A percentile compares a stretch with the other conserved stretches of the same genome.
phyloP scores from a whole-genome alignment of 2,329 filamentous ascomycete genomes.

The Mollisiaceae sp. region DNA sequence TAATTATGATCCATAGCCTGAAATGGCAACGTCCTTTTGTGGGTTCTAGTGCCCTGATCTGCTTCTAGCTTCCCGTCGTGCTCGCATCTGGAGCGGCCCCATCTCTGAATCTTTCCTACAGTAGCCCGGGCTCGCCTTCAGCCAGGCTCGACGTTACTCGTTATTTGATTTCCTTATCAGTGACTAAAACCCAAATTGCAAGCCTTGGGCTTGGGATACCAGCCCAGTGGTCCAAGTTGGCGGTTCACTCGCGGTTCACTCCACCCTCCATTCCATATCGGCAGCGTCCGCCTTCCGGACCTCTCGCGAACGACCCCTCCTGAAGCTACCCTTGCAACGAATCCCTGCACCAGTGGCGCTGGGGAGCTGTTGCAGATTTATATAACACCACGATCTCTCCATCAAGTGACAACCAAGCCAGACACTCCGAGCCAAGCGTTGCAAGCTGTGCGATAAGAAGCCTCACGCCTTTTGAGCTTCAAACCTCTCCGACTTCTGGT shows the following conservation, averaged over 20 bases:
- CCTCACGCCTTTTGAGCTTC: constrained; percentile 6
- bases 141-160: background rate
- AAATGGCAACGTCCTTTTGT: background rate
- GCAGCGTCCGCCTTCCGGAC: constrained; percentile 36
- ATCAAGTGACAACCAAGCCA: constrained; percentile 18
- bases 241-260: constrained; percentile 26
- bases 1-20: background rate
- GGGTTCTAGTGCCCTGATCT: constrained; percentile 7
- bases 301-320: constrained; percentile 20
- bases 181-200: constrained; percentile 27
- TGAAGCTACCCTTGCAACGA: constrained; percentile 25
- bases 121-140: background rate
- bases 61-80: constrained; percentile 15
- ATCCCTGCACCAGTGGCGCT: constrained; percentile 30
- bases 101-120: constrained; percentile 7
- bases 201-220: constrained; percentile 14
- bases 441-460: constrained; percentile 12
- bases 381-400: constrained; percentile 26
- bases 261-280: constrained; percentile 30
- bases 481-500: constrained; percentile 2
- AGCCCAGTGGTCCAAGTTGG: background rate
- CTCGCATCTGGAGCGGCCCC: constrained; percentile 12
- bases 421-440: constrained; percentile 15
- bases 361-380: constrained; percentile 21
- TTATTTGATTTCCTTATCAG: constrained; percentile 30